A percentile compares a stretch with the other conserved stretches of the same genome.
Evolutionary conservation across 2,329 filamentous ascomycete species (phyloP).

Genomic region (Hymenoscyphus repandus): DNA sequence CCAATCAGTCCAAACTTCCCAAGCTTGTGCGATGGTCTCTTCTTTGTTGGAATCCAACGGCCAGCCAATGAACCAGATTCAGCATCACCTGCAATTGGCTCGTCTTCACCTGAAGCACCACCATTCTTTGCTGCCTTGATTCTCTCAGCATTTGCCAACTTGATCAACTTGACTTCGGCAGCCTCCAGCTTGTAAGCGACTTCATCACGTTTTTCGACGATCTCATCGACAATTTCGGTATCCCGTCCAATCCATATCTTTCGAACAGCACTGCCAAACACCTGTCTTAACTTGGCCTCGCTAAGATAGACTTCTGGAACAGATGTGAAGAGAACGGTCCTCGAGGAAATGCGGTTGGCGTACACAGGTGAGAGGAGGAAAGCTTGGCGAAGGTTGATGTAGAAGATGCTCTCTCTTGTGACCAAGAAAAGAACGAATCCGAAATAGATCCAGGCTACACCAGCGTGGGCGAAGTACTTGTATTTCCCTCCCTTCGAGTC

Average conservation of each 20-base stretch:
- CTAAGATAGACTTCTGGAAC: constrained; percentile 76
- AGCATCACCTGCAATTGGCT: constrained; percentile 47
- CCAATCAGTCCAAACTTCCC: constrained; percentile 67
- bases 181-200: constrained; percentile 76
- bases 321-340: constrained; percentile 83
- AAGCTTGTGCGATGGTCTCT: constrained; percentile 71
- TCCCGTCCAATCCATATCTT: constrained; percentile 81
- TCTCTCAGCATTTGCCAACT: constrained; percentile 67
- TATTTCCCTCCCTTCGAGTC: constrained; percentile 47
- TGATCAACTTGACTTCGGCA: constrained; percentile 82
- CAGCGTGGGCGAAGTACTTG: constrained; percentile 74
- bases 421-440: constrained; percentile 85
- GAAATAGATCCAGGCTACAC: constrained; percentile 77
- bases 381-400: constrained; percentile 87
- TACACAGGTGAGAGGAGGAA: constrained; percentile 84
- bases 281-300: constrained; percentile 67
- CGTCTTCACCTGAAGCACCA: constrained; percentile 37
- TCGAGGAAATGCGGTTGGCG: constrained; percentile 78
- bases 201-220: constrained; percentile 77
- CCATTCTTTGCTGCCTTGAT: constrained; percentile 62
- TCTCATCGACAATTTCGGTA: constrained; percentile 69
- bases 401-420: constrained; percentile 83
- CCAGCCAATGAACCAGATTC: constrained; percentile 68
- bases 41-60: constrained; percentile 67
- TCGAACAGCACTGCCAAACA: constrained; percentile 79